Percentiles rank a stretch among this genome's conserved stretches.
These are phyloP conservation scores for Primulina eburnea DNA, from an alignment of 257 asterid species.

Conservation along the genomic window DNA sequence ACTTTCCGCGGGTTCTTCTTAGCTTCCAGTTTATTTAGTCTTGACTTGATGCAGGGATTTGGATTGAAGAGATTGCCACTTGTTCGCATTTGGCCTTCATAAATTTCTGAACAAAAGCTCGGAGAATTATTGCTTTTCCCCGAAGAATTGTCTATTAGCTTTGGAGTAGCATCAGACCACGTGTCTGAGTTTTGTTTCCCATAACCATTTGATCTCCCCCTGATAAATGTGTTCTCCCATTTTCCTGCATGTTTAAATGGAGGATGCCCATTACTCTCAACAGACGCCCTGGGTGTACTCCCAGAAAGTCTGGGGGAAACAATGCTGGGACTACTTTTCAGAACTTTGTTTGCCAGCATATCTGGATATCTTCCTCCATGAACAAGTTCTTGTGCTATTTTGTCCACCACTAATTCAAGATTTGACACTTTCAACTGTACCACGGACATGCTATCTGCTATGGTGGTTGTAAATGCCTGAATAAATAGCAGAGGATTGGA, in stretches of 20 bases:
- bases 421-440: conserved; percentile 79
- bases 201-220: conserved; percentile 50
- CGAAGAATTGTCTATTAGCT: conserved; percentile 41
- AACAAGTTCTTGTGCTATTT: conserved; percentile 62
- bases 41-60: conserved; percentile 38
- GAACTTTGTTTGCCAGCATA: conserved; percentile 39
- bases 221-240: conserved; percentile 45
- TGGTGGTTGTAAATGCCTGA: conserved; percentile 64
- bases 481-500: conserved; percentile 19
- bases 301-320: conserved; percentile 73
- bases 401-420: conserved; percentile 73
- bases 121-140: conserved; percentile 39
- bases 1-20: conserved; percentile 51
- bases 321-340: conserved; percentile 54
- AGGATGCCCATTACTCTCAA: conserved; percentile 51
- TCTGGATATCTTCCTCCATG: conserved; percentile 53
- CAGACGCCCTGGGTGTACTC: conserved; percentile 77
- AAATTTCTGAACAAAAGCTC: conserved; percentile 37
- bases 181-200: conserved; percentile 47
- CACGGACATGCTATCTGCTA: conserved; percentile 69
- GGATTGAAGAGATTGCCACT: conserved; percentile 36
- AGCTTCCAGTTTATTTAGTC: conserved; percentile 43
- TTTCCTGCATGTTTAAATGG: conserved; percentile 42
- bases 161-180: conserved; percentile 53
- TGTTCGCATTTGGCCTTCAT: conserved; percentile 46